Conservation (phyloP, 345 rosid genomes). For the Mallotus nudiflorus region DNA sequence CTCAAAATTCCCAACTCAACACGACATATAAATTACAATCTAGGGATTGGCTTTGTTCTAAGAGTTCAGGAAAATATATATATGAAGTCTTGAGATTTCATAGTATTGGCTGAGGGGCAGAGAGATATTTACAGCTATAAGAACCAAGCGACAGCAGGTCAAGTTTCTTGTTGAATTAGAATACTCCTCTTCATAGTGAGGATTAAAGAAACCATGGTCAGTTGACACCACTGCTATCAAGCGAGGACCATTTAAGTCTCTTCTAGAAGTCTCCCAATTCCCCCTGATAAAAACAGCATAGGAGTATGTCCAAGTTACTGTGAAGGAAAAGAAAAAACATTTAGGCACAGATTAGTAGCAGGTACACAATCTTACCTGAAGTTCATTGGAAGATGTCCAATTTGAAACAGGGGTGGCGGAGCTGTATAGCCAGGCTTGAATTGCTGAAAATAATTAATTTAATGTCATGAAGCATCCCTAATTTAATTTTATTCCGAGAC, state of each 20-base stretch:
- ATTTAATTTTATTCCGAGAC: neutral
- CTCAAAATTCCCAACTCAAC: too few relatives aligned
- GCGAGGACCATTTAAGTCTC: constrained; percentile 46
- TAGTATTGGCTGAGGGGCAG: neutral
- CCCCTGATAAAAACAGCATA: constrained; percentile 40
- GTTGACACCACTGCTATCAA: constrained; percentile 74
- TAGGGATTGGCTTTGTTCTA: too few relatives aligned
- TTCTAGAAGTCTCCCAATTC: constrained; percentile 73
- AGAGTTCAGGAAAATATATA: too few relatives aligned
- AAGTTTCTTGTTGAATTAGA: constrained; percentile 57
- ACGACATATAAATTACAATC: too few relatives aligned
- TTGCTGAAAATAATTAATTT: constrained; percentile 46
- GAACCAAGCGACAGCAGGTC: constrained; percentile 58
- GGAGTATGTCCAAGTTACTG: neutral
- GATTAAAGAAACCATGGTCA: constrained; percentile 42
- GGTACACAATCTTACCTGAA: constrained; percentile 48
- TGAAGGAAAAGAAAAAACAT: neutral
- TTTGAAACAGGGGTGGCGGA: constrained; percentile 71
- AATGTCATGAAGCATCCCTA: constrained; percentile 8
- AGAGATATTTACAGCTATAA: constrained; percentile 51
- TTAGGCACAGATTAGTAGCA: neutral
- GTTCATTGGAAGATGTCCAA: constrained; percentile 71
- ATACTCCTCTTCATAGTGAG: constrained; percentile 48
- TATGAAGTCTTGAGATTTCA: neutral
- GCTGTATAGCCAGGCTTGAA: constrained; percentile 87